A percentile compares a stretch with the other conserved stretches of the same genome.
Conservation (phyloP, 2,329 filamentous ascomycete species). For the Canariomyces notabilis region DNA sequence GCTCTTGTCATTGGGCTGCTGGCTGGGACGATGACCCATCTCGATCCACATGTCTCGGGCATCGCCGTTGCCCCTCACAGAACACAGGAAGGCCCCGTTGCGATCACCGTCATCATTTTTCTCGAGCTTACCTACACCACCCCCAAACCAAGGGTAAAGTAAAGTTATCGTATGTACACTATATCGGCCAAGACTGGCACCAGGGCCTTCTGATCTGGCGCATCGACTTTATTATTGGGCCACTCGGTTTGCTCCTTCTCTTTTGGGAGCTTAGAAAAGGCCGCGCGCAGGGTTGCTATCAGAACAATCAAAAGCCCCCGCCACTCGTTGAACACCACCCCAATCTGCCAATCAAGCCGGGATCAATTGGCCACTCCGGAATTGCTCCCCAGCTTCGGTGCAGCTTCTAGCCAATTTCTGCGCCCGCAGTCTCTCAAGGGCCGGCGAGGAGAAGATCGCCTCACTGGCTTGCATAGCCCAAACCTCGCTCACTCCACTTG, state of each 20-base stretch:
- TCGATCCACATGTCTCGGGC: too few species aligned
- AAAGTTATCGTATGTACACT: too few species aligned
- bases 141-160: too few species aligned
- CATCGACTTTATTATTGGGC: conserved; percentile 13
- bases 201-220: conserved; percentile 2
- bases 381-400: conserved; percentile 18
- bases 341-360: too few species aligned
- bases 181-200: not conserved
- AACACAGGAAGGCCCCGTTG: too few species aligned
- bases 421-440: conserved; percentile 4
- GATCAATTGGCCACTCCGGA: conserved; percentile 4
- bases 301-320: conserved; percentile 1
- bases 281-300: conserved; percentile 8
- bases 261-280: conserved; percentile 17
- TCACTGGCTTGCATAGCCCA: not conserved
- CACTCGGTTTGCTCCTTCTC: conserved; percentile 17
- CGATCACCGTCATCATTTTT: too few species aligned
- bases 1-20: too few species aligned
- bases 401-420: conserved; percentile 24
- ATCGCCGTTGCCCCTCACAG: too few species aligned
- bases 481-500: not conserved
- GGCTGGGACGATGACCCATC: too few species aligned
- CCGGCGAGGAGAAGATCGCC: not conserved
- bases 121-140: not conserved
- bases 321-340: conserved; percentile 1